Base-by-base conservation (phyloP, 2,329 filamentous ascomycete species). In the Colletotrichum endophyticum region DNA sequence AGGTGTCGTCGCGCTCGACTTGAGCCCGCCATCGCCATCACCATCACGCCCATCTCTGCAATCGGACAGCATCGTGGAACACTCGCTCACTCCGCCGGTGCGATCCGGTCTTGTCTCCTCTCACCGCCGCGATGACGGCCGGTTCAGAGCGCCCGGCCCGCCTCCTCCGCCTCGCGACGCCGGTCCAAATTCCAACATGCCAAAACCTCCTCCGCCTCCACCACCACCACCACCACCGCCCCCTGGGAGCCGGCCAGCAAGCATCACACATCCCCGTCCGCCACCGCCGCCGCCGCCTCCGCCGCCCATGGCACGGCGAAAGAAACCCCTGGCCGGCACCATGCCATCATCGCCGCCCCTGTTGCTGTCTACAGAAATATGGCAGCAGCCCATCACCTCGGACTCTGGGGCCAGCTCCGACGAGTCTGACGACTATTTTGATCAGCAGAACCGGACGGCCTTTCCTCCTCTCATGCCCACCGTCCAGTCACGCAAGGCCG, bases 401-500 rank as follows among this genome's bases (percentile, higher is more conserved):
- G 70, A 63, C 39, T 67, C 70, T 15, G 73, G 39, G 30, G 63
- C 68, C 19, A 75, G 72, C 28, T 75, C 63, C 11, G 63, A 68
- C 13, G 64, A 69, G 25, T 16, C 16, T 16, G 66, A 67, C 25
- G 74, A 76, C 19, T 64, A 49, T 13, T 69, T 76, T 36, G 70
- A 73, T 15, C 64, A 66, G 11, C 70, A 76, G 61, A 73, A 76
- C 11, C 44, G 66, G 13, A 34, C 44, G 8, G 39, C 59, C 4
- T 78, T 78, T 32, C 77, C 77, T 12, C 77, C 77, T 5, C 66
- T 78, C 16, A 36, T 78, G 63, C 77, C 76, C 11, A 78, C 76
- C 12, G 76, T 70, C 7, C 66, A 69, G 57, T 36, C 22, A 19
- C 66, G 66, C 15, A 36, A 56, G 15, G 25, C 66, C 11, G 16